Evolutionary conservation across 2,329 filamentous ascomycete species (phyloP), one percentile per base, ranked within the genome.

Genomic region (Cladorrhinum sp.): DNA sequence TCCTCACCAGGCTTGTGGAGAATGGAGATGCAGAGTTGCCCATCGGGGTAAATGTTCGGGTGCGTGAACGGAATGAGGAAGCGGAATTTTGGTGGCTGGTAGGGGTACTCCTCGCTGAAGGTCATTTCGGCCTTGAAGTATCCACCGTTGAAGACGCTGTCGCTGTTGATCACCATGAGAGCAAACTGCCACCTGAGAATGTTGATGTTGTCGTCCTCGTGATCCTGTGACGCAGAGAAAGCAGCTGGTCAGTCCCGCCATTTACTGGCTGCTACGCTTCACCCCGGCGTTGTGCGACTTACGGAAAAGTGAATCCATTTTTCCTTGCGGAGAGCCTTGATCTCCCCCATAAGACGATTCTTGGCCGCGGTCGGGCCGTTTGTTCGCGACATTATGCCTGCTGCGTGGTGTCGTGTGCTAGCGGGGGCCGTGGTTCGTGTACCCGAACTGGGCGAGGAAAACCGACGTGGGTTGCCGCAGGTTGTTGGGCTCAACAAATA

Each of bases 11-110:
- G 92, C 18, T 86, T 84, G 75, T 99, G 93, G 10, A 99, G 86
- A 70, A 99, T 99, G 50, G 93, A 97, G 73, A 99, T 98, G 79
- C 95, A 98, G 50, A 98, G 84, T 67, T 88, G 88, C 69, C 93
- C 93, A 73, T 97, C 91, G 5, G 86, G 78, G 77, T 98, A 98
- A 70, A 99, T 88, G 74, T 99, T 99, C 2, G 93, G 93, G 74
- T 99, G 93, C 77, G 86, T 92, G 64, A 98, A 88, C 16, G 90
- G 86, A 22, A 79, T 77, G 18, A 86, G 74, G 77, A 99, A 98
- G 65, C 88, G 88, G 80, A 99, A 98, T 59, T 88, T 89, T 24
- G 93, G 93, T 25, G 93, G 93, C 48, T 85, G 82, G 78, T 91
- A 96, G 0, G 95, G 95, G 75, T 98, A 99, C 69, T 96, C 93